Evolutionary conservation across 257 asterid genomes (phyloP), one percentile per base, ranked within the genome.

Genomic region (Coffea canephora): DNA sequence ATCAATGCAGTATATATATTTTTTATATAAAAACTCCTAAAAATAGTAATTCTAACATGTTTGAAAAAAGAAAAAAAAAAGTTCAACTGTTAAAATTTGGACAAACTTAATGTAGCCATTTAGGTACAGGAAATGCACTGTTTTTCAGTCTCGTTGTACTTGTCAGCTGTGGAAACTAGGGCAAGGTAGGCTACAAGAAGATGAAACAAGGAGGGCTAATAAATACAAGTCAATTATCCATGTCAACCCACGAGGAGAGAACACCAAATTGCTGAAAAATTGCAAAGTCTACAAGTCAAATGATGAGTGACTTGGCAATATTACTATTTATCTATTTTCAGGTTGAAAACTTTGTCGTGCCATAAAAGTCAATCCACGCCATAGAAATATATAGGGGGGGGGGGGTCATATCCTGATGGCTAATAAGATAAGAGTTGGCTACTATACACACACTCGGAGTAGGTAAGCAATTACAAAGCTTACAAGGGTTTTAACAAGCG

Each of bases 291-390:
- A 80, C 78, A 59, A 82, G 76, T 72, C 85, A 73, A 75, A 81
- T 77, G 77, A 82, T 79, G 79, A 77, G 45, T 79, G 85, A 80
- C 64, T 78, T 67, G 74, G 46, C 65, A 79, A 66, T 75, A 46
- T 49, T 34, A 75, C 71, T 78, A 70, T 79, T 79, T 86, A 11
- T 69, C 76, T 68, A 66, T 45, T 11, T 54, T 54, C 39, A 3
- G 83, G 85, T 82, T 83, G 84, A 83, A 89, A 76, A 48, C 18
- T 67, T 64, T 84, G 82, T 81, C 70, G 68, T 74, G 71, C 25
- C 19, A 81, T 67, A 75, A 52, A 83, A 87, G 89, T 88, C 87
- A 84, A 85, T 79, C 76, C 74, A 31, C 74, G 66, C 69, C 49
- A 61, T 79, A 73, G 83, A 0, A 39, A 19, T 15, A 34, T 12